phyloP scores from a whole-genome alignment of 1,284 basidiomycete species.

The Meira nashicola region DNA sequence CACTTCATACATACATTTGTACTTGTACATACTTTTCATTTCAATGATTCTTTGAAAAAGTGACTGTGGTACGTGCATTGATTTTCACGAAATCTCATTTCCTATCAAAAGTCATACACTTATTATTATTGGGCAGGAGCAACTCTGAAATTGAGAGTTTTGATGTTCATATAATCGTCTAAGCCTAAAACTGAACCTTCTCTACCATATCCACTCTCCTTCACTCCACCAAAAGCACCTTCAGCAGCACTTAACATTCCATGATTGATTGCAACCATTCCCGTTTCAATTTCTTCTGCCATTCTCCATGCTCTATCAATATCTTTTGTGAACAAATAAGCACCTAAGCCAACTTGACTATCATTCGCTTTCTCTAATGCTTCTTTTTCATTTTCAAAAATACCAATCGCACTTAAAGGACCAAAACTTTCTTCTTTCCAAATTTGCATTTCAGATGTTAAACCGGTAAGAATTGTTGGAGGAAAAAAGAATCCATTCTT shows the following conservation, averaged over 20 bases:
- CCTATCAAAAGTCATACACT: too few species aligned
- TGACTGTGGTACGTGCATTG: too few species aligned
- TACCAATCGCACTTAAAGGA: slow-evolving; percentile 58
- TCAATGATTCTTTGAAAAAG: too few species aligned
- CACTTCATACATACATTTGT: too few species aligned
- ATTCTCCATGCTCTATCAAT: slow-evolving; percentile 87
- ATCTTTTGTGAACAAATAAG: slow-evolving; percentile 60
- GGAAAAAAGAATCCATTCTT: slow-evolving; percentile 66
- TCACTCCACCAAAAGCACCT: slow-evolving; percentile 24
- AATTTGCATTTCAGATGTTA: slow-evolving; percentile 59
- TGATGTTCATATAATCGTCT: slow-evolving; percentile 23
- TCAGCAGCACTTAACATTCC: slow-evolving; percentile 30
- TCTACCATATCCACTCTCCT: slow-evolving; percentile 24
- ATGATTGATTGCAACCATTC: slow-evolving; percentile 66
- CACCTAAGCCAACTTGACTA: slow-evolving; percentile 75
- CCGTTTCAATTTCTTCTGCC: slow-evolving; percentile 89
- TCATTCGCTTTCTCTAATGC: slow-evolving; percentile 81
- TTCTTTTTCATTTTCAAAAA: slow-evolving; percentile 88
- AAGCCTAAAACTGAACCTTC: slow-evolving; percentile 22
- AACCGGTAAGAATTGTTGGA: slow-evolving; percentile 83
- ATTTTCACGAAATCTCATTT: too few species aligned
- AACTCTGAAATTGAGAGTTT: slow-evolving; percentile 6
- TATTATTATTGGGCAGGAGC: too few species aligned
- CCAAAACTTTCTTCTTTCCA: slow-evolving; percentile 50
- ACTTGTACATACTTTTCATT: too few species aligned